phyloP scores from a whole-genome alignment of 305 asterid genomes.

The Fraxinus ornus region DNA sequence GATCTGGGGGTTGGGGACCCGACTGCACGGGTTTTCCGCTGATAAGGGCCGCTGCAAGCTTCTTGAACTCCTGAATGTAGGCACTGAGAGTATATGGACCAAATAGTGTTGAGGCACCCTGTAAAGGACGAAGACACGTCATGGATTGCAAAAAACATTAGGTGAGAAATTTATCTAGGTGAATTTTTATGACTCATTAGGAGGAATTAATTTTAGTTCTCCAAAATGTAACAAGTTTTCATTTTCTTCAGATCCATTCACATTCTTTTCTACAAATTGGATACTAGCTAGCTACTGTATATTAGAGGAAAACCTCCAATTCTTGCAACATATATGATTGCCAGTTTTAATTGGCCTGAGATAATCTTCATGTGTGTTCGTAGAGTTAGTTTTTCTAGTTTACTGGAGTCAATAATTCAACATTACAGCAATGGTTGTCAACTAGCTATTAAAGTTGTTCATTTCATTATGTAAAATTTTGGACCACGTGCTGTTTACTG shows the following conservation, averaged over 20 bases:
- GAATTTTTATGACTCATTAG: background rate
- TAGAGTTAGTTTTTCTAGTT: background rate
- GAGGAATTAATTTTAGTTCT: background rate
- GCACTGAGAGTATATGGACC: slow-evolving; percentile 89
- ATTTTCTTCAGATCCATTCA: background rate
- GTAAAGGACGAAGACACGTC: slow-evolving; percentile 11
- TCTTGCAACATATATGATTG: background rate
- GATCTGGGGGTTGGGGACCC: slow-evolving; percentile 86
- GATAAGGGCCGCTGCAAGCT: slow-evolving; percentile 61
- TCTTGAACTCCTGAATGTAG: slow-evolving; percentile 83
- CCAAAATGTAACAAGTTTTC: background rate
- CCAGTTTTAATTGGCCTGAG: background rate
- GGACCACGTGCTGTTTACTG: background rate
- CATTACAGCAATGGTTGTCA: background rate
- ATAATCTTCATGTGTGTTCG: background rate
- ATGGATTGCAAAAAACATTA: background rate
- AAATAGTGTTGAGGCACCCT: slow-evolving; percentile 93
- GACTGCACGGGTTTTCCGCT: slow-evolving; percentile 49
- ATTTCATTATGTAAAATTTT: background rate
- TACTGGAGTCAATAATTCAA: background rate
- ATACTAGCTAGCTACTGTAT: background rate
- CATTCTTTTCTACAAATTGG: background rate
- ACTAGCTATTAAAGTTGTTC: background rate
- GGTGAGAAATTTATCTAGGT: background rate
- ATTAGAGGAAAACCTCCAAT: background rate